These are phyloP conservation scores for Cladosporium sp. DNA, from an alignment of 2,329 filamentous ascomycete species.

Conservation along the genomic window DNA sequence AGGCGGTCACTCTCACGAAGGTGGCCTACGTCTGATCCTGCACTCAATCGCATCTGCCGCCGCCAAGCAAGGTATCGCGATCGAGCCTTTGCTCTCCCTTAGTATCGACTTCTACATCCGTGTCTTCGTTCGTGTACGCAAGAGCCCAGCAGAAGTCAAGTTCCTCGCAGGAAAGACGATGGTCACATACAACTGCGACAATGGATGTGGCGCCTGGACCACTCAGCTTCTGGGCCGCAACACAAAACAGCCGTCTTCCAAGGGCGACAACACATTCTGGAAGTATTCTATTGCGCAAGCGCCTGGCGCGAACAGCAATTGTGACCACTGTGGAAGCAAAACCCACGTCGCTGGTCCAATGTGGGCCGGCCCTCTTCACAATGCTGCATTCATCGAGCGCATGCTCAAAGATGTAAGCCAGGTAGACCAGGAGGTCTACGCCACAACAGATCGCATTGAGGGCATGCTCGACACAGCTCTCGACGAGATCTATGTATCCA, in stretches of 20 bases:
- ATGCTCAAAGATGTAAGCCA: conserved; percentile 72
- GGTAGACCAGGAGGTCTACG: conserved; percentile 69
- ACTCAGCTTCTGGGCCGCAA: conserved; percentile 76
- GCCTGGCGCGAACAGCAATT: conserved; percentile 65
- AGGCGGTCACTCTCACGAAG: conserved; percentile 83
- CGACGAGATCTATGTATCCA: conserved; percentile 60
- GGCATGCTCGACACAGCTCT: conserved; percentile 89
- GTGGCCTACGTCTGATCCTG: conserved; percentile 80
- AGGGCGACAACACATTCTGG: conserved; percentile 67
- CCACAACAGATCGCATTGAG: conserved; percentile 76
- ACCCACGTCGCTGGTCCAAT: conserved; percentile 91
- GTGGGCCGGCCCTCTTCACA: conserved; percentile 90
- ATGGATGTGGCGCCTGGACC: conserved; percentile 87
- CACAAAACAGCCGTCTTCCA: conserved; percentile 69
- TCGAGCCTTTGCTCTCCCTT: conserved; percentile 87
- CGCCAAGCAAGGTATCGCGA: conserved; percentile 79
- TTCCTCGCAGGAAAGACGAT: conserved; percentile 89
- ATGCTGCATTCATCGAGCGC: conserved; percentile 74
- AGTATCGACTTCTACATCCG: conserved; percentile 96
- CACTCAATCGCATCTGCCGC: conserved; percentile 78
- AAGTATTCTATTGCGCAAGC: conserved; percentile 76
- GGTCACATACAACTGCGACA: conserved; percentile 87
- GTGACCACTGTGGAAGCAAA: conserved; percentile 80
- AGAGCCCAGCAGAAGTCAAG: conserved; percentile 82
- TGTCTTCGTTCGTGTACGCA: conserved; percentile 79